These are phyloP conservation scores for Suillus luteus DNA, from an alignment of 768 basidiomycete genomes.

Conservation along the genomic window DNA sequence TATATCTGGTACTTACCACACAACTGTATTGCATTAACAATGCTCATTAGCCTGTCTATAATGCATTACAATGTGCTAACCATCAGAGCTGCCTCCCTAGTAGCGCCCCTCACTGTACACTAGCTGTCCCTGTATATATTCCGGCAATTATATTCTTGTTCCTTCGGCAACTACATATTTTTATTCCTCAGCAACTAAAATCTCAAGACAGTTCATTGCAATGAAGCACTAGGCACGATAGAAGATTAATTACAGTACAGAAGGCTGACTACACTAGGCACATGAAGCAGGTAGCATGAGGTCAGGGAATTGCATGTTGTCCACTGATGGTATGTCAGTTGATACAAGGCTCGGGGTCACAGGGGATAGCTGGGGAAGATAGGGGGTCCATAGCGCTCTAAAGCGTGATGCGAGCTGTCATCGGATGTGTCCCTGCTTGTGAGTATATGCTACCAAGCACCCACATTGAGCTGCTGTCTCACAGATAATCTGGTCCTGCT, in stretches of 20 bases:
- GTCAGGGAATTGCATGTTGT: background rate
- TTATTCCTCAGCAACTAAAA: background rate
- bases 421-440: constrained; percentile 17
- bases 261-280: background rate
- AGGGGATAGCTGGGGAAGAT: background rate
- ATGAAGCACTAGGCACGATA: background rate
- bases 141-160: background rate
- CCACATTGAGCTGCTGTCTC: background rate
- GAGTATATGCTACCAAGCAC: constrained; percentile 28
- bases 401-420: background rate
- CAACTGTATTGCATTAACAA: background rate
- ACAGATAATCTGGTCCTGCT: background rate
- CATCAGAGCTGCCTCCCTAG: background rate
- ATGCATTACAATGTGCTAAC: background rate
- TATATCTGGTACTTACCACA: background rate
- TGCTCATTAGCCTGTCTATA: background rate
- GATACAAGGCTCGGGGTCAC: background rate
- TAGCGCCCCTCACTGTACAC: no score
- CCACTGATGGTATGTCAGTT: background rate
- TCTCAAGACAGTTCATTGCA: background rate
- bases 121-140: no score
- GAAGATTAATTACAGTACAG: background rate
- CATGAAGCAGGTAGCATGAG: background rate
- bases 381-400: background rate
- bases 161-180: background rate